Conservation (phyloP, 805 yeast genomes). For the Teunomyces barrocoloradensis region DNA sequence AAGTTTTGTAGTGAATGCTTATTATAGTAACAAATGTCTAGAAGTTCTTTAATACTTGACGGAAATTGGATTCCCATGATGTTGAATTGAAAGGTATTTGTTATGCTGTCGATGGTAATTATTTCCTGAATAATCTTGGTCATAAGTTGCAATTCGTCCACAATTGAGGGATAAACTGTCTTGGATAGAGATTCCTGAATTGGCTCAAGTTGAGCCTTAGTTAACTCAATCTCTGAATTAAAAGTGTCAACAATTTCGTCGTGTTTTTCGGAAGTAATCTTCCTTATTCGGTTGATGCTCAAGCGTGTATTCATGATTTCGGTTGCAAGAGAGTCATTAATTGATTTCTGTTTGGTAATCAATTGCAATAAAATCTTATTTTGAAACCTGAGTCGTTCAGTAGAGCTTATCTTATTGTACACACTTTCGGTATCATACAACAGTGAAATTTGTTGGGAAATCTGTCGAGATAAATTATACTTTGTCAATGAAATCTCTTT, state of each 20-base stretch:
- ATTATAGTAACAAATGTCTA: constrained; percentile 29
- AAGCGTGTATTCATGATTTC: constrained; percentile 22
- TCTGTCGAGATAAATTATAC: constrained; percentile 17
- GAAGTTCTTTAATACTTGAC: constrained; percentile 25
- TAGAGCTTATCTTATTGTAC: constrained; percentile 3
- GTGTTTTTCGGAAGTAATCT: constrained; percentile 14
- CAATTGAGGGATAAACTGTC: constrained; percentile 21
- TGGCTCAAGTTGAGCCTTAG: constrained; percentile 27
- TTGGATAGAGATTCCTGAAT: constrained; percentile 21
- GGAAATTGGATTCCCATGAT: constrained; percentile 39
- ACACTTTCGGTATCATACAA: constrained; percentile 3
- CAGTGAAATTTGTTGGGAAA: constrained; percentile 11
- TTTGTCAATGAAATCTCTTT: constrained; percentile 30
- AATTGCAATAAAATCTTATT: constrained; percentile 12
- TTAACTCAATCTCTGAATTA: constrained; percentile 23
- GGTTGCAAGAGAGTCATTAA: constrained; percentile 23
- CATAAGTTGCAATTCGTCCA: constrained; percentile 12
- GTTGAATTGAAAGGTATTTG: constrained; percentile 21
- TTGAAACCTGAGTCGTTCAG: constrained; percentile 8
- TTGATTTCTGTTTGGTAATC: constrained; percentile 17
- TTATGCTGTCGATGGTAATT: constrained; percentile 24
- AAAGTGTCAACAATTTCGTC: constrained; percentile 14
- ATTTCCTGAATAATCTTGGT: constrained; percentile 21
- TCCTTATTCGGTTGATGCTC: constrained; percentile 16
- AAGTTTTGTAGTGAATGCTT: constrained; percentile 1